These are phyloP conservation scores for Aphanoascus verrucosus DNA, from an alignment of 2,329 filamentous ascomycete species.

Conservation along the genomic window DNA sequence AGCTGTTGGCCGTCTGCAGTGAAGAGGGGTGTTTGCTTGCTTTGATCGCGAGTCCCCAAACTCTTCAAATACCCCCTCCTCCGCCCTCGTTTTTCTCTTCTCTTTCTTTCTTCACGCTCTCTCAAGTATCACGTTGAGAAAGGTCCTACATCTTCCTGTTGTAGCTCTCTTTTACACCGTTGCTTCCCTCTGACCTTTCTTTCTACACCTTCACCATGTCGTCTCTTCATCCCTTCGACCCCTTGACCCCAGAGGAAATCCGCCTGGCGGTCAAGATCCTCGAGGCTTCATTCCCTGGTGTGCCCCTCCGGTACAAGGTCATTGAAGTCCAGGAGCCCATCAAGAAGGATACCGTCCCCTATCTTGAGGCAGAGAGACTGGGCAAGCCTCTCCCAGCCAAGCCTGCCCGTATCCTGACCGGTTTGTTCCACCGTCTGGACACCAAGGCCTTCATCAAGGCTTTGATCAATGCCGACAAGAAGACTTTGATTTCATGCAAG, in stretches of 20 bases:
- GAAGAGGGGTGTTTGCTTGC: not conserved
- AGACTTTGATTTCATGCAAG: conserved; percentile 28
- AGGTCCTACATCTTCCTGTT: conserved; percentile 8
- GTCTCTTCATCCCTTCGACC: conserved; percentile 31
- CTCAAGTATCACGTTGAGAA: conserved; percentile 6
- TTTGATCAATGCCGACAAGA: conserved; percentile 33
- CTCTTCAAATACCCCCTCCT: conserved; percentile 6
- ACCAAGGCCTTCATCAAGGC: conserved; percentile 35
- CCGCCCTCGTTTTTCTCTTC: not conserved
- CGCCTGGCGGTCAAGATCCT: conserved; percentile 31
- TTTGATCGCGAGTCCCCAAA: not conserved
- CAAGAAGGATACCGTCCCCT: conserved; percentile 50
- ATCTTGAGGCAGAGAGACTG: conserved; percentile 51
- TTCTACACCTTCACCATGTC: not conserved
- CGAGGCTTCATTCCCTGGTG: conserved; percentile 28
- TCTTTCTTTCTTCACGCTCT: not conserved
- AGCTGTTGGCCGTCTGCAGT: not conserved
- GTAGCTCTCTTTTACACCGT: conserved; percentile 1
- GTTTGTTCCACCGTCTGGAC: conserved; percentile 37
- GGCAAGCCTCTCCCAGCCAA: conserved; percentile 40
- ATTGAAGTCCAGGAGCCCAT: conserved; percentile 56
- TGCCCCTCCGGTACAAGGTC: conserved; percentile 47
- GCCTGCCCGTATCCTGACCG: conserved; percentile 45
- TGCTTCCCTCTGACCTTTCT: not conserved
- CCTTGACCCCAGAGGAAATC: conserved; percentile 32